Conservation (phyloP, 257 asterid species). For the Henckelia pumila region DNA sequence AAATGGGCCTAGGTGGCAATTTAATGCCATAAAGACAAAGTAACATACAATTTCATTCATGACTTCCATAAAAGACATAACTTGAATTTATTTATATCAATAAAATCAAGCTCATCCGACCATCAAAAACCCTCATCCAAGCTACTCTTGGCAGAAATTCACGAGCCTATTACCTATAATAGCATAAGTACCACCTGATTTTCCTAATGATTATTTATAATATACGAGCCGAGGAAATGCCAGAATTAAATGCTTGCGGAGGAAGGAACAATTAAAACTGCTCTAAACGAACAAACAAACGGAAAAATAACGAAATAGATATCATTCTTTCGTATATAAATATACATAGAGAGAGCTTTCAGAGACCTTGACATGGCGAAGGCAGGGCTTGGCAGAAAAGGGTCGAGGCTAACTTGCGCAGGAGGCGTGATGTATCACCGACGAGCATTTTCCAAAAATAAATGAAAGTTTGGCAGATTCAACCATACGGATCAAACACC, state of each 20-base stretch:
- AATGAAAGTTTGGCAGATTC: constrained; percentile 24
- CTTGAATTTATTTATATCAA: neutral
- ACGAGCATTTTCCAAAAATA: constrained; percentile 38
- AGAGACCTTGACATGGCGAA: constrained; percentile 23
- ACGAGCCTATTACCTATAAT: neutral
- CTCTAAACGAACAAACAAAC: neutral
- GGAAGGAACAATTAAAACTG: neutral
- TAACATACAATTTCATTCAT: no score
- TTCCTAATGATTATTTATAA: no score
- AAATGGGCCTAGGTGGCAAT: neutral
- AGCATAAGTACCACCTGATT: no score
- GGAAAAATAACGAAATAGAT: neutral
- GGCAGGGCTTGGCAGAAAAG: neutral
- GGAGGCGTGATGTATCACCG: constrained; percentile 30
- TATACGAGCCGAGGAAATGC: neutral
- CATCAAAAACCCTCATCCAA: neutral
- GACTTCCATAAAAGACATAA: neutral
- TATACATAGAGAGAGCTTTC: neutral
- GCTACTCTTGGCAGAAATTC: neutral
- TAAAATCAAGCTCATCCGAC: neutral
- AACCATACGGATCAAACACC: constrained; percentile 34
- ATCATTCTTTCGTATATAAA: neutral
- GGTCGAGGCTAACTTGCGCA: constrained; percentile 22
- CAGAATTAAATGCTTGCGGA: neutral
- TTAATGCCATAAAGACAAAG: neutral